phyloP scores from a whole-genome alignment of 2,329 filamentous ascomycete genomes.

The Aspergillus viridinutans region DNA sequence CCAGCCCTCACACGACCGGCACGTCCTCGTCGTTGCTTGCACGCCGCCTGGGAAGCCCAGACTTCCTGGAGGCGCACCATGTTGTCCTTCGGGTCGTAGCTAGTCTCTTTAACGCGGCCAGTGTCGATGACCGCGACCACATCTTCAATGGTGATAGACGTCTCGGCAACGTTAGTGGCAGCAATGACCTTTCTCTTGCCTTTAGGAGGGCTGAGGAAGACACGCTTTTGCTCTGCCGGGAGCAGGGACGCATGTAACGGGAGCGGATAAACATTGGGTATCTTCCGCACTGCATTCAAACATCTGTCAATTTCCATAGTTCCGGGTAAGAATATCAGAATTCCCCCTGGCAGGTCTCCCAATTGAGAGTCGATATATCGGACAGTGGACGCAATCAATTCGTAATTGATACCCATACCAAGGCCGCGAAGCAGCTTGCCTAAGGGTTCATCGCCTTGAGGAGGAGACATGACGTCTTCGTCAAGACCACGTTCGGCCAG shows the following conservation, averaged over 20 bases:
- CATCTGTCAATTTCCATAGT: conserved; percentile 86
- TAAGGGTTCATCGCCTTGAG: conserved; percentile 46
- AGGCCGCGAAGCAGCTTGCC: conserved; percentile 68
- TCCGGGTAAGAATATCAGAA: conserved; percentile 93
- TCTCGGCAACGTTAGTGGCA: conserved; percentile 95
- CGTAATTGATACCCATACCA: conserved; percentile 86
- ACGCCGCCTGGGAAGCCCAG: conserved; percentile 90
- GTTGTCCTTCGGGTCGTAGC: conserved; percentile 84
- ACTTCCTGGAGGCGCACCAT: conserved; percentile 93
- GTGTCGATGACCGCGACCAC: conserved; percentile 95
- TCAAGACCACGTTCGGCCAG: conserved; percentile 28
- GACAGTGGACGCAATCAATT: conserved; percentile 75
- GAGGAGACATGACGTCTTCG: conserved; percentile 39
- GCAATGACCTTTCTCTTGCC: conserved; percentile 90
- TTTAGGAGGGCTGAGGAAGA: conserved; percentile 70
- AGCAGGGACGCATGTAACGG: conserved; percentile 90
- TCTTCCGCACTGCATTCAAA: conserved; percentile 61
- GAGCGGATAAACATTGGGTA: conserved; percentile 68
- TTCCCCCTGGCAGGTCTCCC: conserved; percentile 69
- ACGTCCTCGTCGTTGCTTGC: conserved; percentile 88
- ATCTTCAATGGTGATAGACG: conserved; percentile 97
- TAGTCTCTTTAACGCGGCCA: conserved; percentile 93
- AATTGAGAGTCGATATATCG: conserved; percentile 76
- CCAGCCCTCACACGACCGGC: conserved; percentile 90
- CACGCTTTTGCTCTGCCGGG: conserved; percentile 78